Conservation (phyloP, 257 asterid genomes). For the Agastache rugosa region DNA sequence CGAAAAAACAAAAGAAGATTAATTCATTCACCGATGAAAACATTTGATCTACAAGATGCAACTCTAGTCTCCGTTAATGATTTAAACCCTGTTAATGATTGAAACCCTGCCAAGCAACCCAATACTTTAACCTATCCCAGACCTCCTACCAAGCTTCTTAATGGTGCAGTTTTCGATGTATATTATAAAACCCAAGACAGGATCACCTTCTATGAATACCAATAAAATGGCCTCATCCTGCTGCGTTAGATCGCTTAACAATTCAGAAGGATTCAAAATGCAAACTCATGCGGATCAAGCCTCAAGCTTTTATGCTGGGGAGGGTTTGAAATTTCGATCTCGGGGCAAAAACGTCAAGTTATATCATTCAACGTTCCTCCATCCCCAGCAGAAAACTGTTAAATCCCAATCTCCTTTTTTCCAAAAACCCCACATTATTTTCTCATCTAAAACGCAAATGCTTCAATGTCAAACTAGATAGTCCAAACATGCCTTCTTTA, state of each 20-base stretch:
- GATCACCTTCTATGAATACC: background rate
- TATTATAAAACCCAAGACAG: background rate
- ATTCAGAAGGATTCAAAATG: background rate
- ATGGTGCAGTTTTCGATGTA: conserved; percentile 11
- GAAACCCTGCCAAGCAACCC: background rate
- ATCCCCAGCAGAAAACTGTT: background rate
- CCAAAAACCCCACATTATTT: conserved; percentile 1
- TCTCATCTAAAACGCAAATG: background rate
- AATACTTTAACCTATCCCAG: background rate
- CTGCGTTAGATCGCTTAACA: background rate
- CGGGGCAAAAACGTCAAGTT: background rate
- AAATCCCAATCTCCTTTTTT: background rate
- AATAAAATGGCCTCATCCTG: background rate
- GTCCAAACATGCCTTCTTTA: conserved; percentile 4
- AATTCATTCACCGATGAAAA: background rate
- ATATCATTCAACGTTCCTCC: background rate
- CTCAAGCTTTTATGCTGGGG: background rate
- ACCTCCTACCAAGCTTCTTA: background rate
- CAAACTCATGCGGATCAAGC: conserved; percentile 11
- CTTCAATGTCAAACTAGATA: background rate
- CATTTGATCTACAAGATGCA: background rate
- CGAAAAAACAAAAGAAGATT: background rate
- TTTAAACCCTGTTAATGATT: no score
- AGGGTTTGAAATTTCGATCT: background rate
- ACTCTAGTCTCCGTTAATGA: background rate